A percentile compares a stretch with the other conserved stretches of the same genome.
These are phyloP conservation scores for Neodidymelliopsis sp. DNA, from an alignment of 2,329 filamentous ascomycete genomes.

Conservation along the genomic window DNA sequence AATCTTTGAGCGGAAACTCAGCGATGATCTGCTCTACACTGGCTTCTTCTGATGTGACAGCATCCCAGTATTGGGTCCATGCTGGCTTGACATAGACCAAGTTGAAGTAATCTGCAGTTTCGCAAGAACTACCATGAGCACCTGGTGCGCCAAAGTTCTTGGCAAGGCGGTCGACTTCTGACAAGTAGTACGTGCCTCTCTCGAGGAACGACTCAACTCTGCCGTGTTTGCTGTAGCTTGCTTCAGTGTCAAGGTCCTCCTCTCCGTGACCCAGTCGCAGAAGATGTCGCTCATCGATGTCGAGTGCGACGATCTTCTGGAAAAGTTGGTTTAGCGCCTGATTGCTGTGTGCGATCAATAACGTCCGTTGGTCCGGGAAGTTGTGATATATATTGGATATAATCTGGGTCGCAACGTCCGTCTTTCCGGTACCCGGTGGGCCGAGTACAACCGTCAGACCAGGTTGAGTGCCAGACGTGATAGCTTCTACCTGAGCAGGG, in stretches of 20 bases:
- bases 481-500: slow-evolving; percentile 87
- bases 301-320: slow-evolving; percentile 94
- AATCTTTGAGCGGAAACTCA: slow-evolving; percentile 86
- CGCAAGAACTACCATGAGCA: slow-evolving; percentile 94
- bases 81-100: slow-evolving; percentile 87
- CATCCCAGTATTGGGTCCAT: slow-evolving; percentile 84
- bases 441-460: slow-evolving; percentile 94
- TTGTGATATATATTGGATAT: slow-evolving; percentile 99
- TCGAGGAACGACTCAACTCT: slow-evolving; percentile 95
- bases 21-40: slow-evolving; percentile 69
- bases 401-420: slow-evolving; percentile 97
- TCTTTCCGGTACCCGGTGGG: slow-evolving; percentile 96
- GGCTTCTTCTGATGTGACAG: slow-evolving; percentile 63
- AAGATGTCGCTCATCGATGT: slow-evolving; percentile 94
- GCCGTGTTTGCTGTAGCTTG: slow-evolving; percentile 91
- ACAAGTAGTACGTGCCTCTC: slow-evolving; percentile 78
- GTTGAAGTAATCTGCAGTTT: slow-evolving; percentile 97
- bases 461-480: slow-evolving; percentile 91
- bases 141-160: slow-evolving; percentile 85
- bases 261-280: slow-evolving; percentile 93
- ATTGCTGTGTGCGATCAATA: slow-evolving; percentile 95
- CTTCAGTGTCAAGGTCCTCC: slow-evolving; percentile 86
- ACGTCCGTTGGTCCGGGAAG: slow-evolving; percentile 88
- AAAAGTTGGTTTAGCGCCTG: slow-evolving; percentile 98
- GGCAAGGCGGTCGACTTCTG: slow-evolving; percentile 86